Evolutionary conservation across 495 filamentous ascomycete species (phyloP).

Genomic region (Penicillium manginii): DNA sequence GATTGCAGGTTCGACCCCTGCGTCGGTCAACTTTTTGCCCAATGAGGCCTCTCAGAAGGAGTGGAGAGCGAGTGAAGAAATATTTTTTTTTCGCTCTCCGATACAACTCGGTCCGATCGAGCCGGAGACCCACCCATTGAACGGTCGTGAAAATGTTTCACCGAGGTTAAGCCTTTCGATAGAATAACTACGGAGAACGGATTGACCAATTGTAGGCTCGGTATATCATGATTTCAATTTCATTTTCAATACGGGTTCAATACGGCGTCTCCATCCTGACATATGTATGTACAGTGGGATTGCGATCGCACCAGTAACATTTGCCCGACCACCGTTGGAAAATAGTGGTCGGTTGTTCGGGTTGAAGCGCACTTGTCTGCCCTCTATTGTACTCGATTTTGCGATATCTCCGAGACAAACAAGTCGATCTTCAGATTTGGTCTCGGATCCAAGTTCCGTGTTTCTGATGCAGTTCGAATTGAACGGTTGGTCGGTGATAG

Average conservation of each 20-base stretch:
- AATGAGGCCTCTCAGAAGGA: neutral
- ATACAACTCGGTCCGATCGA: neutral
- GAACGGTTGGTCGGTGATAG: neutral
- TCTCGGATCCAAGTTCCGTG: neutral
- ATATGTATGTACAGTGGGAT: neutral
- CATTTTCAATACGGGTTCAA: neutral
- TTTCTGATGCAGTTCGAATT: neutral
- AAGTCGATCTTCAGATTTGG: neutral
- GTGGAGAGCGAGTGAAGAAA: neutral
- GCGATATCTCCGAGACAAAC: neutral
- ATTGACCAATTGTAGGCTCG: neutral
- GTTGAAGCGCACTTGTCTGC: too few species aligned
- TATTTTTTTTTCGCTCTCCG: neutral
- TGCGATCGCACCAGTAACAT: neutral
- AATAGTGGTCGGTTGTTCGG: too few species aligned
- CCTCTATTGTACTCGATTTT: too few species aligned
- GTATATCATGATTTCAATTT: neutral
- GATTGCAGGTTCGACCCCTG: constrained; percentile 56
- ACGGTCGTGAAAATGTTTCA: constrained; percentile 2
- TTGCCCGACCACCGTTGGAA: too few species aligned
- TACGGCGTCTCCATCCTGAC: too few species aligned
- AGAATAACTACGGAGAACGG: neutral
- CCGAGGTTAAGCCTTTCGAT: neutral
- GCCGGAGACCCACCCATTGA: neutral
- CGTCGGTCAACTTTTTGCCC: constrained; percentile 42